Percentiles rank a stretch among this genome's conserved stretches.
Conservation (phyloP, 208 protist species). For the Trypanosoma lewisi region DNA sequence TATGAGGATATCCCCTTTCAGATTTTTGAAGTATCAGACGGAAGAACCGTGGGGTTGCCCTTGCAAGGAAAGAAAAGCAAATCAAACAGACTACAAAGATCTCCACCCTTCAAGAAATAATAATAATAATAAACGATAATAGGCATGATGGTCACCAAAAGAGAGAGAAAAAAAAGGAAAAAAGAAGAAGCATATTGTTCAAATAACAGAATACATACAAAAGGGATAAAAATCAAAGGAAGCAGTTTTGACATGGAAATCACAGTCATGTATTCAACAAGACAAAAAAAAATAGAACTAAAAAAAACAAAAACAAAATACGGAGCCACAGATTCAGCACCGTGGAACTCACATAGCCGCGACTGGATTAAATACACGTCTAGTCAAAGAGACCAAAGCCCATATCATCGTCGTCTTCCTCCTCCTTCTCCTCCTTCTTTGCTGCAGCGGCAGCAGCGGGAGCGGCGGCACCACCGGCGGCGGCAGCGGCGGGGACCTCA, state of each 20-base stretch:
- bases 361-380: not conserved
- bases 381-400: constrained; percentile 47
- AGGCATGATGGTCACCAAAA: not conserved
- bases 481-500: constrained; percentile 37
- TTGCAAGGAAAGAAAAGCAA: too few species aligned
- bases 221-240: not conserved
- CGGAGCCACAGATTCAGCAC: not conserved
- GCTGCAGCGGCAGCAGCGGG: constrained; percentile 38
- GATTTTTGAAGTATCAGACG: too few species aligned
- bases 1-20: too few species aligned
- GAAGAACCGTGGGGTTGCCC: too few species aligned
- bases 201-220: not conserved
- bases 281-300: constrained; percentile 1
- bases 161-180: constrained; percentile 5
- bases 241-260: too few species aligned
- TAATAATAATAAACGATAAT: constrained; percentile 12
- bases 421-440: constrained; percentile 32
- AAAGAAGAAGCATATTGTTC: not conserved
- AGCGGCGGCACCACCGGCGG: constrained; percentile 34
- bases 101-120: too few species aligned
- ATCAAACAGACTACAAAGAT: too few species aligned
- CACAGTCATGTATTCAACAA: not conserved
- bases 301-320: not conserved
- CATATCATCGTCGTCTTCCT: constrained; percentile 80
- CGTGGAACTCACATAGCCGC: not conserved